Evolutionary conservation across 768 basidiomycete genomes (phyloP).

Genomic region (Astraeus odoratus): DNA sequence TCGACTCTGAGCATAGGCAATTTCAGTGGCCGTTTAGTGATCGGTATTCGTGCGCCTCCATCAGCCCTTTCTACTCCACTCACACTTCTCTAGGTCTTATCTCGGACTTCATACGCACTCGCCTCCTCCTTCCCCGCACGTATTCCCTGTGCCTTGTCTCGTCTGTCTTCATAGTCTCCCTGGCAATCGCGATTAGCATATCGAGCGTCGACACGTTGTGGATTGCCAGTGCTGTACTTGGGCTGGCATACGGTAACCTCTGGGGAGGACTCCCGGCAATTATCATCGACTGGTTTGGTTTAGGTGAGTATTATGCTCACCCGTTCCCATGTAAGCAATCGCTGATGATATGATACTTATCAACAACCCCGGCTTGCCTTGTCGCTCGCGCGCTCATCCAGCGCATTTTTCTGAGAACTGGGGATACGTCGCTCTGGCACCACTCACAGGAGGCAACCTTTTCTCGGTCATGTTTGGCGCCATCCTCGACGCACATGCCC

Average conservation of each 20-base stretch:
- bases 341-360: background rate
- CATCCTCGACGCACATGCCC: conserved; percentile 69
- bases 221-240: conserved; percentile 31
- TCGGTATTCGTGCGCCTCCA: conserved; percentile 19
- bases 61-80: background rate
- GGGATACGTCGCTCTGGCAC: conserved; percentile 71
- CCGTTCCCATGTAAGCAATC: background rate
- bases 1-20: conserved; percentile 78
- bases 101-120: conserved; percentile 58
- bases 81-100: conserved; percentile 43
- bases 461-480: conserved; percentile 78
- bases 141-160: conserved; percentile 64
- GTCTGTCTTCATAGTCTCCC: conserved; percentile 63
- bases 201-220: conserved; percentile 60
- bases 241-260: conserved; percentile 58
- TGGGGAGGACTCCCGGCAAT: conserved; percentile 73
- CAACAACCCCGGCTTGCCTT: background rate
- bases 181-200: conserved; percentile 49
- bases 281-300: conserved; percentile 83
- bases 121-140: conserved; percentile 54
- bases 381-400: conserved; percentile 14
- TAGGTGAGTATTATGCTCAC: conserved; percentile 44
- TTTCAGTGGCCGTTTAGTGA: conserved; percentile 67
- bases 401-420: conserved; percentile 81
- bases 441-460: conserved; percentile 70